Base-by-base conservation (phyloP, 805 yeast species). In the Metschnikowia colocasiae region DNA sequence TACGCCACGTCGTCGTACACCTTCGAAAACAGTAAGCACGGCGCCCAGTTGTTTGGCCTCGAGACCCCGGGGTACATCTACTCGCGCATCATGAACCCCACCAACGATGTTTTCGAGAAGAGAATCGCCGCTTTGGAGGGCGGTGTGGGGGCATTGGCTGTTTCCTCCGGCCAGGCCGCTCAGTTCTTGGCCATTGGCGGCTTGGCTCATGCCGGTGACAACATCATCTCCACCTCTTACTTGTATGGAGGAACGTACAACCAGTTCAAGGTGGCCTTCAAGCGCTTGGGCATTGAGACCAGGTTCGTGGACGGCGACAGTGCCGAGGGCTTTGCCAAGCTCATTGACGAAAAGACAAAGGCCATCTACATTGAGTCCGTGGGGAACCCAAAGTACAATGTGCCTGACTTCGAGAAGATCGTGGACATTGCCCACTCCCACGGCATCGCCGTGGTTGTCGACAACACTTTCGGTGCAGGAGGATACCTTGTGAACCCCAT, bases 401-500 rank as follows among this genome's bases (percentile, higher is more conserved):
- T 91, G 48, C 97, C 97, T 47, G 97, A 91, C 68, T 88, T 92
- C 59, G 89, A 85, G 67, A 79, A 74, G 47, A 76, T 91, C 53
- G 79, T 79, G 40, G 83, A 77, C 27, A 73, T 87, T 43, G 96
- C 96, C 45, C 97, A 89, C 67, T 80, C 83, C 49, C 78, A 86
- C 55, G 97, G 97, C 51, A 75, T 90, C 41, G 95, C 96, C 43
- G 82, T 92, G 40, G 92, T 91, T 43, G 96, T 87, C 40, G 98
- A 91, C 71, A 91, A 91, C 80, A 91, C 98, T 16, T 91, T 91
- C 60, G 98, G 96, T 63, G 97, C 97, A 37, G 97, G 96, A 68
- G 97, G 97, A 42, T 90, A 71, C 74, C 79, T 87, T 59, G 80
- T 87, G 50, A 82, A 79, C 56, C 98, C 98, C 52, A 69, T 91